Evolutionary conservation across 371 early-diverging fungal species (phyloP), one percentile per base, ranked within the genome.

Genomic region (Actinomortierella wolfii): DNA sequence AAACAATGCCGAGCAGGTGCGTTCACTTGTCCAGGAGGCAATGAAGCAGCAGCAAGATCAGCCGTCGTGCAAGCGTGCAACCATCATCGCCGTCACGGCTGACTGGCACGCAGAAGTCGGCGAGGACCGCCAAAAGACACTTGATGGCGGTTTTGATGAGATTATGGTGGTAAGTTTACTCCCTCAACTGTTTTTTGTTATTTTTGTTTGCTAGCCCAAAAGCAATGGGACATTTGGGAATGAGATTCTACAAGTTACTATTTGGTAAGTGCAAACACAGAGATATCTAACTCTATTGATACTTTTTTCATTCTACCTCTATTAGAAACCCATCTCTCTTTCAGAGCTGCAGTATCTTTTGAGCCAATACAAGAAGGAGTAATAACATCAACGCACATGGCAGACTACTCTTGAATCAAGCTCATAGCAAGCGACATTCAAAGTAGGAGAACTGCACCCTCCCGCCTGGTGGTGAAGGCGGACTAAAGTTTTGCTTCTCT

Each of bases 311-410:
- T 42, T 56, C 2, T 9, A 24, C 28, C 14, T 8, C 14, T 47
- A 23, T 25, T 59, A 65, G 65, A 71, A 71, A 54, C 71, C 71
- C 50, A 61, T 71, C 52, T 71, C 71, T 4, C 41, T 71, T 48
- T 66, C 71, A 6, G 61, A 65, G 23, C 44, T 71, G 20, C 58
- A 61, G 2, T 41, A 61, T 21, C 51, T 71, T 2, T 29, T 71
- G 49, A 61, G 61, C 17, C 61, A 61, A 17, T 61, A 65, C 34
- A 34, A 4, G 11, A 34, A 34, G 34, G 34, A 34, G 34, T 34
- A 34, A 34, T 11, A 34, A 11, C 11, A 34, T 11, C 34, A 34
- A 11, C 34, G 11, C 7, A 34, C 11, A 34, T 34, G 34, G 34
- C 34, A 11, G 34, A 11, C 4, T 11, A 34, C 11, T 11, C 34